Percentiles rank a stretch among this genome's conserved stretches.
These are phyloP conservation scores for Pseudopithomyces chartarum DNA, from an alignment of 2,329 filamentous ascomycete species.

Conservation along the genomic window DNA sequence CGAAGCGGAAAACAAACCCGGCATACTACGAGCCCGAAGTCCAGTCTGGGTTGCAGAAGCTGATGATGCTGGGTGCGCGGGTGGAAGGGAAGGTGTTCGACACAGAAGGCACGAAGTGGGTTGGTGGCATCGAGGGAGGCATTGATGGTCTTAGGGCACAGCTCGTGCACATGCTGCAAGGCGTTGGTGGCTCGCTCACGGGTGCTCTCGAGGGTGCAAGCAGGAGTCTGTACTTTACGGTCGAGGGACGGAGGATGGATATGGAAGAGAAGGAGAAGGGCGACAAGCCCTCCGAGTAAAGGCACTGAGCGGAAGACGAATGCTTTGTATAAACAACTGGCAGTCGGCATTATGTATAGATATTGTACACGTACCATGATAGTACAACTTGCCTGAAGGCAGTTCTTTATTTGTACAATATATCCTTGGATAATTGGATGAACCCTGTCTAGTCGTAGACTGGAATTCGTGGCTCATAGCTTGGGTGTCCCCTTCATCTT, in stretches of 20 bases:
- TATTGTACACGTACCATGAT: constrained; percentile 20
- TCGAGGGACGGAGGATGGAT: constrained; percentile 81
- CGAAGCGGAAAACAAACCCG: constrained; percentile 74
- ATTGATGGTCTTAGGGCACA: constrained; percentile 80
- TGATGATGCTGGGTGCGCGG: constrained; percentile 83
- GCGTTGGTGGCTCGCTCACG: constrained; percentile 77
- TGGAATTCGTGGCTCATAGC: background rate
- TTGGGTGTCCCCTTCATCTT: constrained; percentile 20
- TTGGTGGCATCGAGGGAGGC: constrained; percentile 79
- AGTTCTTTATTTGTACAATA: background rate
- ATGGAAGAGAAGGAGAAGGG: constrained; percentile 72
- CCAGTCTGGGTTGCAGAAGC: constrained; percentile 82
- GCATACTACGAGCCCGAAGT: constrained; percentile 80
- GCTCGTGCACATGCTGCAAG: constrained; percentile 80
- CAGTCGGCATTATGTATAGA: constrained; percentile 17
- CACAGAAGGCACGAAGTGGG: constrained; percentile 70
- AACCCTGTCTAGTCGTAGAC: background rate
- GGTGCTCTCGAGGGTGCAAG: constrained; percentile 78
- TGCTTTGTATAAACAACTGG: constrained; percentile 10
- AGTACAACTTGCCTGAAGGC: background rate
- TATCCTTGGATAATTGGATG: background rate
- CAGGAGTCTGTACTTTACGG: constrained; percentile 82
- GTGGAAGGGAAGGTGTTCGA: constrained; percentile 88
- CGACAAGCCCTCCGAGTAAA: constrained; percentile 25
- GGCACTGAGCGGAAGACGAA: constrained; percentile 7